Evolutionary conservation across 2,329 filamentous ascomycete species (phyloP).

Genomic region (Berkeleyomyces rouxiae): DNA sequence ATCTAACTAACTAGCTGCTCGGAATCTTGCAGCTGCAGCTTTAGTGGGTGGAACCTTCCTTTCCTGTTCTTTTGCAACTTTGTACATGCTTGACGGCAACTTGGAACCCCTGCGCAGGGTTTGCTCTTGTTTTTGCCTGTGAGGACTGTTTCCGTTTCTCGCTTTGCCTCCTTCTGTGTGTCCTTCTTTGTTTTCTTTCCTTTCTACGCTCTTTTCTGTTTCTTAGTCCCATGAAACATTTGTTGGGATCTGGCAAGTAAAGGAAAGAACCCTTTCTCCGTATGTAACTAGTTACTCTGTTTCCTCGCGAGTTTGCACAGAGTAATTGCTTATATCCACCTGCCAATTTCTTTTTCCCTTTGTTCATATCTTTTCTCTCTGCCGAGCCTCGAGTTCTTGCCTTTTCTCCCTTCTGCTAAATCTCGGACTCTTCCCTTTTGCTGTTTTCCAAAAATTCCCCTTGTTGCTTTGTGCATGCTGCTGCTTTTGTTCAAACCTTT

Average conservation of each 20-base stretch:
- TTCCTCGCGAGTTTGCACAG: no score
- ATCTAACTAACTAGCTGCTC: not conserved
- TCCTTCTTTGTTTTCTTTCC: conserved; percentile 1
- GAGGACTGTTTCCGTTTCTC: conserved; percentile 7
- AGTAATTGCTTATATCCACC: no score
- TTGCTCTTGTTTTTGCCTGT: not conserved
- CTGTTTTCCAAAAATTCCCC: not conserved
- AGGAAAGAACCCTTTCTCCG: no score
- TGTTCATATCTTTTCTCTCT: not conserved
- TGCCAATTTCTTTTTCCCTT: not conserved
- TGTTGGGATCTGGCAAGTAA: not conserved
- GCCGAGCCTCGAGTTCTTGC: not conserved
- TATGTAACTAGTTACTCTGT: no score
- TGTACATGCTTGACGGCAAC: not conserved
- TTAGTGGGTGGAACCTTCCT: not conserved
- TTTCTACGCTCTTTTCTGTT: not conserved
- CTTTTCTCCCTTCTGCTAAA: not conserved
- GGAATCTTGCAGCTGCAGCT: not conserved
- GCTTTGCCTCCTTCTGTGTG: conserved; percentile 13
- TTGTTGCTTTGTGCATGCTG: not conserved
- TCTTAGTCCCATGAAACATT: not conserved
- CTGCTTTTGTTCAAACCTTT: not conserved
- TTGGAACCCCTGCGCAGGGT: not conserved
- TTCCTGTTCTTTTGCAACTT: not conserved
- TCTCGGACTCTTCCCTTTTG: not conserved